Percentiles rank a stretch among this genome's conserved stretches.
These are phyloP conservation scores for Trametes cingulata DNA, from an alignment of 768 basidiomycete species.

Conservation along the genomic window DNA sequence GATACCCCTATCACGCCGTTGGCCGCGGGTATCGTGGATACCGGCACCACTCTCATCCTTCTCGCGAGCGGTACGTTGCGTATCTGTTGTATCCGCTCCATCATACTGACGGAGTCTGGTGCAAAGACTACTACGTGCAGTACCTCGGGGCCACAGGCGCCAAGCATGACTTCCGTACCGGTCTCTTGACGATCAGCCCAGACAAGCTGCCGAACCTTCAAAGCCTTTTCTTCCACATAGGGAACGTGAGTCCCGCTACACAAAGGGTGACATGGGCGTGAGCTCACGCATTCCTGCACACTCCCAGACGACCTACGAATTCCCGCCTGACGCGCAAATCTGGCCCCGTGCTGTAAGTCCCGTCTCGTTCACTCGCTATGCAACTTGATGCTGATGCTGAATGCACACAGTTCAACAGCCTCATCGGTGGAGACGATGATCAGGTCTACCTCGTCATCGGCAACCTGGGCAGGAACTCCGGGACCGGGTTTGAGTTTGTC, in stretches of 20 bases:
- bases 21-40: slow-evolving; percentile 38
- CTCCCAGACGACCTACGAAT: slow-evolving; percentile 24
- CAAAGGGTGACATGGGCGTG: not conserved
- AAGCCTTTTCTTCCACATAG: slow-evolving; percentile 31
- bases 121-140: slow-evolving; percentile 25
- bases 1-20: slow-evolving; percentile 28
- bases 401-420: slow-evolving; percentile 25
- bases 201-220: slow-evolving; percentile 21
- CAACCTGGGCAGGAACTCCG: slow-evolving; percentile 29
- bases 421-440: slow-evolving; percentile 29
- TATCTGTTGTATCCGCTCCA: too few relatives aligned
- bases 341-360: slow-evolving; percentile 31
- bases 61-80: slow-evolving; percentile 31
- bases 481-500: slow-evolving; percentile 37
- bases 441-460: slow-evolving; percentile 26
- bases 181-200: slow-evolving; percentile 26
- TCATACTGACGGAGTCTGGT: not conserved
- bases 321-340: slow-evolving; percentile 35
- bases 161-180: slow-evolving; percentile 26
- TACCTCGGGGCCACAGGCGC: slow-evolving; percentile 31
- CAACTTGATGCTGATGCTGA: not conserved
- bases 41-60: slow-evolving; percentile 38
- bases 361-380: not conserved
- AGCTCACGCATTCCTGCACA: too few relatives aligned
- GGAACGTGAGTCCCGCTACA: slow-evolving; percentile 4